A percentile compares a stretch with the other conserved stretches of the same genome.
phyloP scores from a whole-genome alignment of 2,329 filamentous ascomycete genomes.

The Graphiopsis chlorocephala region DNA sequence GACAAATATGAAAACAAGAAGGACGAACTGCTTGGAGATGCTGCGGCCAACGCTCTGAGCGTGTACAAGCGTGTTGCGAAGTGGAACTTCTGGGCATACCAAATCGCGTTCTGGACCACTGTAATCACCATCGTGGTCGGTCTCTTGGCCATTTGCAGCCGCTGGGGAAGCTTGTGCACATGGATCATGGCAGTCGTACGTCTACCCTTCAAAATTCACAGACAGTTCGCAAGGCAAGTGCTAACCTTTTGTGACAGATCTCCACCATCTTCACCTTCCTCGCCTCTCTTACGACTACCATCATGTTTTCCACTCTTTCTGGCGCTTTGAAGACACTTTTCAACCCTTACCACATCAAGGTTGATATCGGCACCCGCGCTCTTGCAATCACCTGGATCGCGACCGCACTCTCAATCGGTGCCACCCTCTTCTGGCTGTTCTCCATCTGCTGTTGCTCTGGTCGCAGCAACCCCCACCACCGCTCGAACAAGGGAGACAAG shows the following conservation, averaged over 20 bases:
- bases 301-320: slow-evolving; percentile 67
- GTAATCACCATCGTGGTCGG: slow-evolving; percentile 72
- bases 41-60: slow-evolving; percentile 65
- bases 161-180: slow-evolving; percentile 76
- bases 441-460: slow-evolving; percentile 89
- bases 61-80: slow-evolving; percentile 71
- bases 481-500: slow-evolving; percentile 39
- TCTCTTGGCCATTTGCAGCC: slow-evolving; percentile 77
- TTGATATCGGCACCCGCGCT: slow-evolving; percentile 65
- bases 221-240: slow-evolving; percentile 17
- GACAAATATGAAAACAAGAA: slow-evolving; percentile 43
- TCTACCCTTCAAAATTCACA: slow-evolving; percentile 30
- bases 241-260: slow-evolving; percentile 35
- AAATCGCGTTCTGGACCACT: slow-evolving; percentile 69
- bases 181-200: slow-evolving; percentile 71
- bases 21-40: slow-evolving; percentile 57
- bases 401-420: slow-evolving; percentile 70
- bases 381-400: slow-evolving; percentile 75
- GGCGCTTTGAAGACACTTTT: slow-evolving; percentile 65
- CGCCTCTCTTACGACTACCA: slow-evolving; percentile 71
- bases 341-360: slow-evolving; percentile 68
- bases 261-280: slow-evolving; percentile 58
- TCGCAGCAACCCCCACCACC: slow-evolving; percentile 49
- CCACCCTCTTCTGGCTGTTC: slow-evolving; percentile 86
- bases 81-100: slow-evolving; percentile 81